phyloP scores from a whole-genome alignment of 345 rosid species.

The Syzygium aqueum region DNA sequence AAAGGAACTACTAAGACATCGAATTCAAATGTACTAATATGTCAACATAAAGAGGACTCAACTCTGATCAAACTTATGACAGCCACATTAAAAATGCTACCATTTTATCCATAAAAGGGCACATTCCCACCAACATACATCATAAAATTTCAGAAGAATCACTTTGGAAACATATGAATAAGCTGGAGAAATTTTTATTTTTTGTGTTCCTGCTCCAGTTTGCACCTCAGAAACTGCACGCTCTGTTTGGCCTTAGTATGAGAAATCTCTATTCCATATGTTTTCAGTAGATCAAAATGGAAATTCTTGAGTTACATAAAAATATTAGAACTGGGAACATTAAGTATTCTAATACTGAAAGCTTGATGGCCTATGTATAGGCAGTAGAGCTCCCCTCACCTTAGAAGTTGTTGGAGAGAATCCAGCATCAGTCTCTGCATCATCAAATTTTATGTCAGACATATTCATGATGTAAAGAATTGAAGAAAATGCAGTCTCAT shows the following conservation, averaged over 20 bases:
- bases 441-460: not conserved
- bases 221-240: not conserved
- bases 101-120: not conserved
- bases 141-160: not conserved
- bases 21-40: not conserved
- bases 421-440: conserved; percentile 74
- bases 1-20: not conserved
- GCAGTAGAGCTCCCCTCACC: conserved; percentile 18
- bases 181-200: not conserved
- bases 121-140: not conserved
- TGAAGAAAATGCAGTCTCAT: not conserved
- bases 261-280: not conserved
- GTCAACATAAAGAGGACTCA: not conserved
- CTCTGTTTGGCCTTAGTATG: not conserved
- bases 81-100: not conserved
- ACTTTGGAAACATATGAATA: not conserved
- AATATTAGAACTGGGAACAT: not conserved
- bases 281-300: not conserved
- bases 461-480: not conserved
- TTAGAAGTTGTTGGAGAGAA: conserved; percentile 64
- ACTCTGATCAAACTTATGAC: not conserved
- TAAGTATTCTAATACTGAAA: not conserved
- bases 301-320: not conserved
- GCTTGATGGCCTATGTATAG: not conserved
- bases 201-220: not conserved